Conservation (phyloP, 1,284 basidiomycete species). For the Ustilago bromivora region DNA sequence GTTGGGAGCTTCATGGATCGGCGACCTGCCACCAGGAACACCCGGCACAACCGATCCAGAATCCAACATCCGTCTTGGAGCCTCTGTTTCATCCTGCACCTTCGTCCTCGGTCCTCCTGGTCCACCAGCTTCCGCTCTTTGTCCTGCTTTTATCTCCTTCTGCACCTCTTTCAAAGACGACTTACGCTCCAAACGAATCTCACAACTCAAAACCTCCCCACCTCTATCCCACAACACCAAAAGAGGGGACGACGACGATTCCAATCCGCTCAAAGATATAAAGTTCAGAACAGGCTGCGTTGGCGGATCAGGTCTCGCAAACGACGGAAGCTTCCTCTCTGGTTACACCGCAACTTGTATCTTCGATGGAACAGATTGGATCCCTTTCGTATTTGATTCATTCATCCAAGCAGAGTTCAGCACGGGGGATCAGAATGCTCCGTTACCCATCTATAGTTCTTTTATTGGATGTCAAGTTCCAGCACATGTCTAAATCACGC, state of each 20-base stretch:
- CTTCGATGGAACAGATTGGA: conserved; percentile 36
- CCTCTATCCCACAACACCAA: not conserved
- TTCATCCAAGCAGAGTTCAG: conserved; percentile 29
- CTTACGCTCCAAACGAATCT: conserved; percentile 12
- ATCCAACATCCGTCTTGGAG: conserved; percentile 8
- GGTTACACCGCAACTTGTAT: conserved; percentile 38
- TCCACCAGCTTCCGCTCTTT: conserved; percentile 20
- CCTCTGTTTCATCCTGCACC: conserved; percentile 26
- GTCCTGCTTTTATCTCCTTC: conserved; percentile 29
- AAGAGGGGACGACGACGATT: conserved; percentile 18
- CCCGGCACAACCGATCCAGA: not conserved
- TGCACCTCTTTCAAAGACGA: conserved; percentile 21
- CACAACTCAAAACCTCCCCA: conserved; percentile 17
- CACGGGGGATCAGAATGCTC: not conserved
- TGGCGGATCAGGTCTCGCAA: conserved; percentile 5
- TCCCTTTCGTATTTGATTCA: conserved; percentile 32
- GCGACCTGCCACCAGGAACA: conserved; percentile 12
- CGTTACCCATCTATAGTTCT: conserved; percentile 14
- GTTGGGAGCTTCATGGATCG: not conserved
- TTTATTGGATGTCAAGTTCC: conserved; percentile 47
- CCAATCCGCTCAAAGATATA: conserved; percentile 15
- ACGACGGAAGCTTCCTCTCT: conserved; percentile 21
- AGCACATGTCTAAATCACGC: conserved; percentile 12
- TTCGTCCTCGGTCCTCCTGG: conserved; percentile 40
- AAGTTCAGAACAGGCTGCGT: conserved; percentile 31